Evolutionary conservation across 2,329 filamentous ascomycete genomes (phyloP), one percentile per base, ranked within the genome.

Genomic region (Lachnellula suecica): DNA sequence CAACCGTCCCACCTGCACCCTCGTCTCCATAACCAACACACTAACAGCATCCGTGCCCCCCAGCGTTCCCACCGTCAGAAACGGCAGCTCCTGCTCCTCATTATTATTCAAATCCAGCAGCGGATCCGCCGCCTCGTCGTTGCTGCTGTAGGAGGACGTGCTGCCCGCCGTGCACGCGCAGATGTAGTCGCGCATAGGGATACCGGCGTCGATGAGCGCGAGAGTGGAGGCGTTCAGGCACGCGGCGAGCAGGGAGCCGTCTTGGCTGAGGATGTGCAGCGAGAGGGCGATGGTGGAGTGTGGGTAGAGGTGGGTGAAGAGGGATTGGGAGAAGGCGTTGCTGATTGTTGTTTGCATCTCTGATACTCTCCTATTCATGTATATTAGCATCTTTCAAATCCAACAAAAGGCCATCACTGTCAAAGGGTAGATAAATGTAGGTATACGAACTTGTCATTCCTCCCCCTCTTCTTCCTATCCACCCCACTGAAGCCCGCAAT

Each of bases 151-250:
- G 0, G 83, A 81, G 0, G 85, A 85, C 0, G 88, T 90, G 13
- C 87, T 89, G 4, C 92, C 94, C 0, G 91, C 89, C 1, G 92
- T 96, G 72, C 90, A 95, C 5, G 92, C 91, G 20, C 86, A 85
- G 2, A 97, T 82, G 68, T 97, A 95, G 67, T 96, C 91, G 2
- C 85, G 84, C 92, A 97, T 97, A 22, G 94, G 94, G 19, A 99
- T 87, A 47, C 94, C 94, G 1, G 94, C 94, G 68, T 99, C 94
- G 57, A 97, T 87, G 20, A 97, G 83, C 0, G 94, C 94, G 11
- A 99, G 82, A 0, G 93, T 96, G 0, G 89, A 83, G 4, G 94
- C 94, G 66, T 99, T 99, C 62, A 97, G 78, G 42, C 93, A 90
- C 0, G 91, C 88, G 0, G 93, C 91, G 19, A 99, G 84, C 2